These are phyloP conservation scores for Euptelea pleiosperma DNA, from an alignment of 164 flowering plant genomes.

Conservation along the genomic window DNA sequence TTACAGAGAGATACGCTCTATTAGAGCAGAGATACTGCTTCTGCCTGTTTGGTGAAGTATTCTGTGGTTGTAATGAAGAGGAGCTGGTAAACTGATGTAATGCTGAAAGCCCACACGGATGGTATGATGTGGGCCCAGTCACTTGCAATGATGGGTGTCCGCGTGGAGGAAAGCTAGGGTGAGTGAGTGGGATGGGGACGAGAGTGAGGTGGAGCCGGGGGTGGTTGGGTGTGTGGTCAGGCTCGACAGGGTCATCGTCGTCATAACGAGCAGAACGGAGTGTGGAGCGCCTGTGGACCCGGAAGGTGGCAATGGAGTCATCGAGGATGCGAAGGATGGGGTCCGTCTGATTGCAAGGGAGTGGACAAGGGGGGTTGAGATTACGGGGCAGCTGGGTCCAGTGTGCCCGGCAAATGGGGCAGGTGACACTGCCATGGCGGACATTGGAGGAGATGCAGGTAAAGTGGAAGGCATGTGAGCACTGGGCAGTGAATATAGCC, in stretches of 20 bases:
- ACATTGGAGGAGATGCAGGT: slow-evolving; percentile 85
- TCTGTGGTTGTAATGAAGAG: slow-evolving; percentile 15
- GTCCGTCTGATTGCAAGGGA: slow-evolving; percentile 43
- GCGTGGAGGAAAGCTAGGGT: slow-evolving; percentile 14
- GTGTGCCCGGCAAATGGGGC: slow-evolving; percentile 87
- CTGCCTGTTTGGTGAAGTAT: slow-evolving; percentile 23
- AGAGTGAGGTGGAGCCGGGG: slow-evolving; percentile 55
- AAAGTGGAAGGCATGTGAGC: slow-evolving; percentile 88
- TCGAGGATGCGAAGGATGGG: slow-evolving; percentile 81
- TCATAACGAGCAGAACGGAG: slow-evolving; percentile 69
- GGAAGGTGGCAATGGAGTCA: slow-evolving; percentile 78
- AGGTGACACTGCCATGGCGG: slow-evolving; percentile 81
- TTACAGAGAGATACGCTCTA: slow-evolving; percentile 56
- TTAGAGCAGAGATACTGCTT: slow-evolving; percentile 17
- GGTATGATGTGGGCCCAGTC: slow-evolving; percentile 6
- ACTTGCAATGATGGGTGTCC: slow-evolving; percentile 21
- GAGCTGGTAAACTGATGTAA: slow-evolving; percentile 20
- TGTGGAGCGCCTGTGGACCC: slow-evolving; percentile 80
- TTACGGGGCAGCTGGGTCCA: slow-evolving; percentile 89
- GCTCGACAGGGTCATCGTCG: slow-evolving; percentile 74
- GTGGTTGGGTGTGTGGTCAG: slow-evolving; percentile 30
- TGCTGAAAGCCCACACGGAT: slow-evolving; percentile 5
- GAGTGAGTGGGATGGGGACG: slow-evolving; percentile 29
- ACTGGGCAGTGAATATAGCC: slow-evolving; percentile 85
- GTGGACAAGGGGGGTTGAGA: slow-evolving; percentile 32